These are phyloP conservation scores for Cladochytrium replicatum DNA, from an alignment of 192 early-diverging fungal genomes.

Conservation along the genomic window DNA sequence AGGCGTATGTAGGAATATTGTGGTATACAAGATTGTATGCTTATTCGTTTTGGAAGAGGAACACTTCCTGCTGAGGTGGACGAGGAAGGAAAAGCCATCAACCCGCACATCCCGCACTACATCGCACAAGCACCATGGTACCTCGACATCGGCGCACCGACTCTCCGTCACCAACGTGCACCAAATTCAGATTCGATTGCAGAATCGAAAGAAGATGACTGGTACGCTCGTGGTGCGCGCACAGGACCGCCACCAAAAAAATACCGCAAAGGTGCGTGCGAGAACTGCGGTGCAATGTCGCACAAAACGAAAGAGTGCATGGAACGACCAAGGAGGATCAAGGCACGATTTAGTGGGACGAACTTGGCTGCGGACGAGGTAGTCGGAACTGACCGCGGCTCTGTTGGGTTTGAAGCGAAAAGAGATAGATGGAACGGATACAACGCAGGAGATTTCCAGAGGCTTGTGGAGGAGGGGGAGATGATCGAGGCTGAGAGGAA, in stretches of 20 bases:
- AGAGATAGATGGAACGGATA: conserved; percentile 98
- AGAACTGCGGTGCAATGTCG: conserved; percentile 94
- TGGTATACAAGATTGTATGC: not conserved
- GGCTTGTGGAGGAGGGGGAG: conserved; percentile 83
- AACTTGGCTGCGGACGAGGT: conserved; percentile 80
- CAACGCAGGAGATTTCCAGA: conserved; percentile 74
- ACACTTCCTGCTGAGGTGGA: conserved; percentile 33
- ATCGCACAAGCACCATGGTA: conserved; percentile 92
- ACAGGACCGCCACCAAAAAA: conserved; percentile 78
- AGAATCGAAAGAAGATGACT: conserved; percentile 38
- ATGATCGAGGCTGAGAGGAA: conserved; percentile 78
- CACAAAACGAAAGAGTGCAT: conserved; percentile 92
- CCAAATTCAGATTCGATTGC: too few species aligned
- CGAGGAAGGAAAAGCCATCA: conserved; percentile 80
- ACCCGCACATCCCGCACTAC: conserved; percentile 97
- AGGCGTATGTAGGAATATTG: conserved; percentile 50
- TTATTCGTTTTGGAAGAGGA: conserved; percentile 14
- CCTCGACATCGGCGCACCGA: conserved; percentile 43
- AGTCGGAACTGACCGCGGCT: conserved; percentile 55
- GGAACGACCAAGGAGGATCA: conserved; percentile 78
- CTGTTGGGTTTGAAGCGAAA: conserved; percentile 86
- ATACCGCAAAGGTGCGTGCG: conserved; percentile 90
- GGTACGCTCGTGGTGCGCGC: conserved; percentile 67
- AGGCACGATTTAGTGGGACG: conserved; percentile 81
- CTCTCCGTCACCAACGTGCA: conserved; percentile 84